These are phyloP conservation scores for Gloeostereum incarnatum DNA, from an alignment of 768 basidiomycete genomes.

Conservation along the genomic window DNA sequence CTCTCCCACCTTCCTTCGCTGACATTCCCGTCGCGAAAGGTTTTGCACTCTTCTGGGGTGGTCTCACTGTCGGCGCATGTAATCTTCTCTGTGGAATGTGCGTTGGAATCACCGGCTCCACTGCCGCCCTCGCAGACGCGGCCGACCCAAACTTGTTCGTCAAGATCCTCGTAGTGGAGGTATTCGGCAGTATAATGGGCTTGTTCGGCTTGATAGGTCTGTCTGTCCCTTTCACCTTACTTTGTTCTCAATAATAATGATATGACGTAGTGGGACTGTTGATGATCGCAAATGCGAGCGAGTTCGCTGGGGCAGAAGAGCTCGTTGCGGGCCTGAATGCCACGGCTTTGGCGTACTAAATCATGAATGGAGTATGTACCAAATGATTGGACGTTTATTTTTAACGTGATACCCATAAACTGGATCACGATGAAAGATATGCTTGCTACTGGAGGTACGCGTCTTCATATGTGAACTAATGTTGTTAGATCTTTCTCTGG, in stretches of 20 bases:
- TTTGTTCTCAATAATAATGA: conserved; percentile 17
- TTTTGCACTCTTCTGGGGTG: conserved; percentile 95
- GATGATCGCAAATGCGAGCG: conserved; percentile 39
- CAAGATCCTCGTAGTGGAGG: conserved; percentile 94
- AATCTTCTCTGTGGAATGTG: conserved; percentile 92
- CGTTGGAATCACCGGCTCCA: conserved; percentile 93
- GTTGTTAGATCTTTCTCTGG: no score
- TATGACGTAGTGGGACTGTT: conserved; percentile 58
- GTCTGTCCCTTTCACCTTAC: conserved; percentile 18
- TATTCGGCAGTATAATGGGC: conserved; percentile 86
- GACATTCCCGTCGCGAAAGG: conserved; percentile 31
- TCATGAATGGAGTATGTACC: no score
- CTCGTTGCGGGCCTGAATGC: no score
- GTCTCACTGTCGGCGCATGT: conserved; percentile 87
- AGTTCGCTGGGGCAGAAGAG: no score
- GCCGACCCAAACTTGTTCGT: conserved; percentile 93
- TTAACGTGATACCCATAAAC: no score
- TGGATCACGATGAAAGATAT: no score
- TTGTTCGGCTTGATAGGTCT: conserved; percentile 88
- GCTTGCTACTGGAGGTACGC: no score
- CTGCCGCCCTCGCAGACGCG: conserved; percentile 91
- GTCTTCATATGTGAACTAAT: no score
- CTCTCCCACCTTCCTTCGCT: not conserved
- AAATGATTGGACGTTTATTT: no score
- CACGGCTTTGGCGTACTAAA: no score